phyloP scores from a whole-genome alignment of 1,284 basidiomycete genomes.

The Coriolopsis trogii region DNA sequence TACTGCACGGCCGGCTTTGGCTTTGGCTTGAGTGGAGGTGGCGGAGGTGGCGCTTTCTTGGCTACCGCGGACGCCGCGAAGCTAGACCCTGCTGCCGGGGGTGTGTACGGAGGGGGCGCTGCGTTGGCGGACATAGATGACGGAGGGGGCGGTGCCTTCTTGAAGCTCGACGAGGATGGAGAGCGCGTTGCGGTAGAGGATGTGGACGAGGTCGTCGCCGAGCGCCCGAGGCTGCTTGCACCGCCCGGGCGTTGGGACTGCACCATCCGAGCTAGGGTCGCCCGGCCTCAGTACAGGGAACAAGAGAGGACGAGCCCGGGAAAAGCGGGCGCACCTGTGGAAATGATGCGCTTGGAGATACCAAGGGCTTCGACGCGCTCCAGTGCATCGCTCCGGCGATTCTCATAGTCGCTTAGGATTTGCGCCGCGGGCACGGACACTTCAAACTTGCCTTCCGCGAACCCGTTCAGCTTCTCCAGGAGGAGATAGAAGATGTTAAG shows the following conservation, averaged over 20 bases:
- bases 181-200: slow-evolving; percentile 44
- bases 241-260: slow-evolving; percentile 49
- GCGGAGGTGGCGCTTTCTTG: slow-evolving; percentile 83
- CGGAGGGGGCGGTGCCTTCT: slow-evolving; percentile 49
- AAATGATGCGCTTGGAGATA: slow-evolving; percentile 81
- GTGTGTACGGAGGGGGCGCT: slow-evolving; percentile 62
- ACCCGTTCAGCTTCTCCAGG: slow-evolving; percentile 90
- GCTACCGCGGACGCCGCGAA: slow-evolving; percentile 43
- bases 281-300: slow-evolving; percentile 6
- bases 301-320: background rate
- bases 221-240: slow-evolving; percentile 40
- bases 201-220: slow-evolving; percentile 44
- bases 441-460: slow-evolving; percentile 87
- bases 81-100: slow-evolving; percentile 39
- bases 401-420: slow-evolving; percentile 80
- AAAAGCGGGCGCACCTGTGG: slow-evolving; percentile 64
- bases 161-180: slow-evolving; percentile 41
- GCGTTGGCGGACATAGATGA: slow-evolving; percentile 42
- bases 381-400: slow-evolving; percentile 79
- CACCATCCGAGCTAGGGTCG: slow-evolving; percentile 61
- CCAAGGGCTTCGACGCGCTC: slow-evolving; percentile 74
- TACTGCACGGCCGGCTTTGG: slow-evolving; percentile 72
- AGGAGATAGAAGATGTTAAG: slow-evolving; percentile 94
- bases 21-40: slow-evolving; percentile 83
- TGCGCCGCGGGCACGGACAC: slow-evolving; percentile 65